Conservation (phyloP, 2,329 filamentous ascomycete genomes). For the Colletotrichum nymphaeae region DNA sequence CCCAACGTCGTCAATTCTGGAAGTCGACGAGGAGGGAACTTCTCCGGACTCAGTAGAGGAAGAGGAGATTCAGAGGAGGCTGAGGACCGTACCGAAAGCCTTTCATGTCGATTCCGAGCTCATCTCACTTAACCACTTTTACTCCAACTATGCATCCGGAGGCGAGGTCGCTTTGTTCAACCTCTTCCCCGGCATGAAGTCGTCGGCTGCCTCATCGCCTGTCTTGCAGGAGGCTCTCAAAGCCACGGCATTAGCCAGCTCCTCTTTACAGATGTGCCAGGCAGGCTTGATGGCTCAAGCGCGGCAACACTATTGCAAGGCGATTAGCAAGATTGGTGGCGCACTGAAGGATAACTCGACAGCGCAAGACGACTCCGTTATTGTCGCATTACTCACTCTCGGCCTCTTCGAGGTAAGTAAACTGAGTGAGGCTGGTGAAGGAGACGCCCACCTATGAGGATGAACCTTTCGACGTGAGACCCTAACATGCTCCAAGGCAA, state of each 20-base stretch:
- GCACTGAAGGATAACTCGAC: background rate
- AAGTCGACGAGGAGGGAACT: background rate
- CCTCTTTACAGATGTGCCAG: slow-evolving; percentile 12
- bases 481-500: background rate
- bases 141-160: slow-evolving; percentile 13
- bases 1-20: background rate
- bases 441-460: too few relatives aligned
- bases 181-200: background rate
- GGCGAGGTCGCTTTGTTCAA: slow-evolving; percentile 8
- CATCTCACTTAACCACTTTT: slow-evolving; percentile 14
- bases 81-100: background rate
- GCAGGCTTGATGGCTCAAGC: slow-evolving; percentile 19
- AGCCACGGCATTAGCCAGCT: slow-evolving; percentile 31
- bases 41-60: background rate
- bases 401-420: slow-evolving; percentile 22
- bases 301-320: slow-evolving; percentile 13
- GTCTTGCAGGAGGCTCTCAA: slow-evolving; percentile 22
- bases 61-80: background rate
- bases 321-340: slow-evolving; percentile 2
- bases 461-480: too few relatives aligned
- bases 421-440: too few relatives aligned
- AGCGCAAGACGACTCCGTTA: slow-evolving; percentile 19
- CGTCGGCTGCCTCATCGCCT: slow-evolving; percentile 36
- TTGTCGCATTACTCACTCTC: slow-evolving; percentile 14
- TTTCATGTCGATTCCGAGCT: slow-evolving; percentile 1